Base-by-base conservation (phyloP, 805 yeast species). In the Cyberlindnera misumaiensis region DNA sequence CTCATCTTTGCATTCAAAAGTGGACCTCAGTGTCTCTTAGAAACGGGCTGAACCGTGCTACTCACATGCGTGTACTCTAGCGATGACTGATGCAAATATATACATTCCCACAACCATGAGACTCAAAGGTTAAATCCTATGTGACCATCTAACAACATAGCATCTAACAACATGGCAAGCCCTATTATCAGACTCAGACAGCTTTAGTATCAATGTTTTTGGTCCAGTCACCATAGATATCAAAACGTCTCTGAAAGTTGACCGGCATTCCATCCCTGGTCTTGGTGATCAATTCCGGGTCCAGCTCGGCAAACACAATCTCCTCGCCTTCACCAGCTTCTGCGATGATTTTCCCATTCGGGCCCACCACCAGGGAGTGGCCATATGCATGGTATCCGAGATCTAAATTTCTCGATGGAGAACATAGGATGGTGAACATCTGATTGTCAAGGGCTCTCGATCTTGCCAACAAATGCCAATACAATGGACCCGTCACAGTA, bases 251-350 rank as follows among this genome's bases (percentile, higher is more conserved):
- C 62, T 84, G 95, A 17, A 60, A 54, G 16, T 75, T 69, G 14
- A 84, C 75, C 5, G 95, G 94, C 43, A 84, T 80, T 7, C 78
- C 76, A 14, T 62, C 59, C 53, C 95, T 76, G 25, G 78, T 77
- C 18, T 66, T 63, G 3, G 67, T 70, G 39, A 86, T 66, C 12
- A 64, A 58, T 11, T 65, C 75, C 3, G 85, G 83, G 41, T 82
- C 83, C 41, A 87, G 64, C 47, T 77, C 85, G 4, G 88, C 87
- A 52, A 76, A 81, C 4, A 84, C 70, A 44, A 83, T 80, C 49
- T 75, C 84, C 60, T 86, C 95, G 12, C 70, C 80, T 47, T 80
- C 87, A 10, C 83, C 90, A 5, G 95, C 94, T 55, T 86, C 94
- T 7, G 79, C 80, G 29, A 80, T 50, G 31, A 80, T 64, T 16